These are phyloP conservation scores for Centella asiatica DNA, from an alignment of 129 eudicot genomes.

Conservation along the genomic window DNA sequence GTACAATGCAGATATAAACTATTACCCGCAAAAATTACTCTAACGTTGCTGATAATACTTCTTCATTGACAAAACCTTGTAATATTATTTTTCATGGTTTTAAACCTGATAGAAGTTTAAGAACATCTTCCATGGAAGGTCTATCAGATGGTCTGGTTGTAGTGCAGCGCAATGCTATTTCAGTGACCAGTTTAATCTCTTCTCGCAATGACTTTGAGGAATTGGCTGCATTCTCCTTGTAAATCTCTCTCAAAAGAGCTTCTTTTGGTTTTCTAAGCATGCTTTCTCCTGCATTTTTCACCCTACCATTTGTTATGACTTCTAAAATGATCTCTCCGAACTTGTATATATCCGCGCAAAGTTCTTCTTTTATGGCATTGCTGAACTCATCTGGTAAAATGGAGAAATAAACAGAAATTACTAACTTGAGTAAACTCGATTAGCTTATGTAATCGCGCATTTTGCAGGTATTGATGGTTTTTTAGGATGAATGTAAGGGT, in stretches of 20 bases:
- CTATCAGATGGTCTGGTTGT: constrained; percentile 46
- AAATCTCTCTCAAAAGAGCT: constrained; percentile 41
- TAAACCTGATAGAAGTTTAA: constrained; percentile 49
- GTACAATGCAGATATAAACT: constrained; percentile 26
- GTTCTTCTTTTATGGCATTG: constrained; percentile 43
- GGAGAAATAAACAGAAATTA: neutral
- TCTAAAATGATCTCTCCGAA: constrained; percentile 68
- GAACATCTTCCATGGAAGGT: constrained; percentile 65
- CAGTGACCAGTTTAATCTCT: constrained; percentile 44
- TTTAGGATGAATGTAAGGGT: too few relatives aligned
- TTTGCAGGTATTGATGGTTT: too few relatives aligned
- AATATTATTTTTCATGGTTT: constrained; percentile 26
- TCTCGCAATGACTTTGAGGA: constrained; percentile 37
- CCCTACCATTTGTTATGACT: constrained; percentile 58
- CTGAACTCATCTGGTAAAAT: constrained; percentile 42
- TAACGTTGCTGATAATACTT: neutral
- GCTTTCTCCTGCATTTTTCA: constrained; percentile 40
- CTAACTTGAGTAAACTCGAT: too few relatives aligned
- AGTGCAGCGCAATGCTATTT: constrained; percentile 61
- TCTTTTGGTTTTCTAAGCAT: constrained; percentile 35
- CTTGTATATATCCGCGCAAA: constrained; percentile 47
- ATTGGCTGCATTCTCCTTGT: constrained; percentile 40
- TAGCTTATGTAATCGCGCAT: too few relatives aligned
- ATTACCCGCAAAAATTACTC: constrained; percentile 1
- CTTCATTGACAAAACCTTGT: constrained; percentile 11